Conservation (phyloP, 345 rosid species). For the Cardiospermum halicacabum region DNA sequence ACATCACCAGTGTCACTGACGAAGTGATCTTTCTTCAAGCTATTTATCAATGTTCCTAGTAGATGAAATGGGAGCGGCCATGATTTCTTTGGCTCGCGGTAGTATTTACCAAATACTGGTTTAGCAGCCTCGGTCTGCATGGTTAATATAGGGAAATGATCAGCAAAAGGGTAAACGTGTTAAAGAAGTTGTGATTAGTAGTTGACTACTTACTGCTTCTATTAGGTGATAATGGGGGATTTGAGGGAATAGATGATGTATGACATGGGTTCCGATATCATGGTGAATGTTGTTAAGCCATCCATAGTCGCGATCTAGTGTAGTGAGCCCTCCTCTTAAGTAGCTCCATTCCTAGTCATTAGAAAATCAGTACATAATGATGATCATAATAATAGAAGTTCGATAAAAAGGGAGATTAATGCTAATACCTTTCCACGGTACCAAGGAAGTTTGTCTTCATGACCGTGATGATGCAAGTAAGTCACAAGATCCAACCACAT, state of each 20-base stretch:
- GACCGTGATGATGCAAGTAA: slow-evolving; percentile 57
- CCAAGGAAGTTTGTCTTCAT: slow-evolving; percentile 51
- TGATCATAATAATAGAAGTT: not conserved
- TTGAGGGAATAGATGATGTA: slow-evolving; percentile 65
- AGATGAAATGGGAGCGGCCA: slow-evolving; percentile 42
- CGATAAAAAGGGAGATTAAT: not conserved
- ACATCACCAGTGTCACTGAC: slow-evolving; percentile 43
- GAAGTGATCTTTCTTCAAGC: slow-evolving; percentile 44
- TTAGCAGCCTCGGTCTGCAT: slow-evolving; percentile 48
- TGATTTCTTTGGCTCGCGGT: slow-evolving; percentile 44
- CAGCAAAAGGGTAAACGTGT: not conserved
- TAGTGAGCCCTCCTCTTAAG: slow-evolving; percentile 55
- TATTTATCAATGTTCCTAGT: slow-evolving; percentile 28
- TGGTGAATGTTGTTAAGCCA: slow-evolving; percentile 55
- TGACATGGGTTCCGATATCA: slow-evolving; percentile 59
- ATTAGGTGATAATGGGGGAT: slow-evolving; percentile 58
- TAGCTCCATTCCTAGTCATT: slow-evolving; percentile 51
- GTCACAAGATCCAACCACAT: slow-evolving; percentile 53
- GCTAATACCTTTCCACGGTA: slow-evolving; percentile 46
- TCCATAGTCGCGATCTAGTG: slow-evolving; percentile 54
- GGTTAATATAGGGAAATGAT: not conserved
- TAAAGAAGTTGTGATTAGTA: not conserved
- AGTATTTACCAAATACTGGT: slow-evolving; percentile 50
- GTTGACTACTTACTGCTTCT: slow-evolving; percentile 39
- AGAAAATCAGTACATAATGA: not conserved